These are phyloP conservation scores for Talaromyces adpressus DNA, from an alignment of 495 filamentous ascomycete genomes.

Conservation along the genomic window DNA sequence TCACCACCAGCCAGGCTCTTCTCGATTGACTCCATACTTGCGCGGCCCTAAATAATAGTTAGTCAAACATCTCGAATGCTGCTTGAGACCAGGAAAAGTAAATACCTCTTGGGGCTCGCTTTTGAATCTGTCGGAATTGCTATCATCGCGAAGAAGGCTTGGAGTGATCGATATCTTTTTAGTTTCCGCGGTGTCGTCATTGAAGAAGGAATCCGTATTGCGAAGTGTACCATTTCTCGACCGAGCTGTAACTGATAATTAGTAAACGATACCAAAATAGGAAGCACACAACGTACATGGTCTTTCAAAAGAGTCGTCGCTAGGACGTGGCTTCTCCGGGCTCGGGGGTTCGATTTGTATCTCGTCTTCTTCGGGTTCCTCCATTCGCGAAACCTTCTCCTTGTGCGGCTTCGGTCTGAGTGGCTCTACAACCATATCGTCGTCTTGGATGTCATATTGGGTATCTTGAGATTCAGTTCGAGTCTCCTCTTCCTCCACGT, in stretches of 20 bases:
- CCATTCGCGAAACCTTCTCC: slow-evolving; percentile 27
- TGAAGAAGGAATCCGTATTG: slow-evolving; percentile 94
- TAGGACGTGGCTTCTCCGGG: slow-evolving; percentile 42
- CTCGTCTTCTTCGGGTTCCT: slow-evolving; percentile 20
- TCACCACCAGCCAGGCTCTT: slow-evolving; percentile 46
- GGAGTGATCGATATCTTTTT: slow-evolving; percentile 97
- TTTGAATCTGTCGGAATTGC: slow-evolving; percentile 46
- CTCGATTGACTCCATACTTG: slow-evolving; percentile 44
- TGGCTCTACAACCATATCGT: slow-evolving; percentile 41
- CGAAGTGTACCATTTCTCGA: slow-evolving; percentile 79
- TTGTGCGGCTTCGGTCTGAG: slow-evolving; percentile 33
- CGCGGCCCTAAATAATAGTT: slow-evolving; percentile 19
- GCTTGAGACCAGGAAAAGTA: slow-evolving; percentile 9
- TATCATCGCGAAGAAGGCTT: slow-evolving; percentile 85
- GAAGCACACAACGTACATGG: slow-evolving; percentile 23
- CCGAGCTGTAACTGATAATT: slow-evolving; percentile 23
- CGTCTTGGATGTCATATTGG: slow-evolving; percentile 26
- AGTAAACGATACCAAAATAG: slow-evolving; percentile 3
- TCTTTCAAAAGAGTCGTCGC: slow-evolving; percentile 59
- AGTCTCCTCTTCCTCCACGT: slow-evolving; percentile 32
- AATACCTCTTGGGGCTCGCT: slow-evolving; percentile 57
- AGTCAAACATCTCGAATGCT: slow-evolving; percentile 11
- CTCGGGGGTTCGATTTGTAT: slow-evolving; percentile 23
- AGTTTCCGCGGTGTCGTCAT: slow-evolving; percentile 88
- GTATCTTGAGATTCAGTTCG: slow-evolving; percentile 25